Evolutionary conservation across 1,284 basidiomycete species (phyloP).

Genomic region (Pseudozyma hubeiensis): DNA sequence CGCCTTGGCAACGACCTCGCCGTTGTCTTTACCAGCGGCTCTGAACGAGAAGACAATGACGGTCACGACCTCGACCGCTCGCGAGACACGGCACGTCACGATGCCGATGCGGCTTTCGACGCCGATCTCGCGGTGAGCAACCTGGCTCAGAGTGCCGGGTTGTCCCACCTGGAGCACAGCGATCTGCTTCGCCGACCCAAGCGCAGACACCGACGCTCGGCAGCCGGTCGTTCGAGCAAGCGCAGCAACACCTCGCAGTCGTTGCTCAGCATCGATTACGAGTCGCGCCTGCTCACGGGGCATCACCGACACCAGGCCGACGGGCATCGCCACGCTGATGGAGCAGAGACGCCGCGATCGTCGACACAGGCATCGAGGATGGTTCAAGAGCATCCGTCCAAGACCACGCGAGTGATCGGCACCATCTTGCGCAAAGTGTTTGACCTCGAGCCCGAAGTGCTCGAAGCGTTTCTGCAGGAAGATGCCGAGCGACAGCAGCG

Average conservation of each 20-base stretch:
- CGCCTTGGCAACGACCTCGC: conserved; percentile 15
- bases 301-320: background rate
- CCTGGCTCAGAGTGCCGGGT: conserved; percentile 45
- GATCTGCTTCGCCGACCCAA: conserved; percentile 37
- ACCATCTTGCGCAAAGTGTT: conserved; percentile 46
- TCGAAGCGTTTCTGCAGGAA: conserved; percentile 42
- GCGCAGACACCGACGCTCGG: conserved; percentile 38
- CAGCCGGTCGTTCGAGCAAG: conserved; percentile 45
- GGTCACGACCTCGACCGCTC: background rate
- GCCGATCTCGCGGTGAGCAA: conserved; percentile 43
- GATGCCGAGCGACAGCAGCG: conserved; percentile 25
- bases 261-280: conserved; percentile 37
- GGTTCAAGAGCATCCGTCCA: conserved; percentile 24
- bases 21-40: conserved; percentile 36
- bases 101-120: conserved; percentile 12
- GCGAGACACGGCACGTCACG: conserved; percentile 3
- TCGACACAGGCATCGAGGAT: conserved; percentile 16
- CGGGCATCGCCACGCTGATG: conserved; percentile 14
- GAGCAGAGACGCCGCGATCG: conserved; percentile 25
- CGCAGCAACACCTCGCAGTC: conserved; percentile 49
- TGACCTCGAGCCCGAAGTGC: conserved; percentile 50
- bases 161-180: conserved; percentile 25
- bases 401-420: conserved; percentile 45
- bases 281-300: conserved; percentile 17
- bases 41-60: conserved; percentile 23